Evolutionary conservation across 176 grass and related monocot species (phyloP), one percentile per base, ranked within the genome.

Genomic region (Panicum miliaceum): DNA sequence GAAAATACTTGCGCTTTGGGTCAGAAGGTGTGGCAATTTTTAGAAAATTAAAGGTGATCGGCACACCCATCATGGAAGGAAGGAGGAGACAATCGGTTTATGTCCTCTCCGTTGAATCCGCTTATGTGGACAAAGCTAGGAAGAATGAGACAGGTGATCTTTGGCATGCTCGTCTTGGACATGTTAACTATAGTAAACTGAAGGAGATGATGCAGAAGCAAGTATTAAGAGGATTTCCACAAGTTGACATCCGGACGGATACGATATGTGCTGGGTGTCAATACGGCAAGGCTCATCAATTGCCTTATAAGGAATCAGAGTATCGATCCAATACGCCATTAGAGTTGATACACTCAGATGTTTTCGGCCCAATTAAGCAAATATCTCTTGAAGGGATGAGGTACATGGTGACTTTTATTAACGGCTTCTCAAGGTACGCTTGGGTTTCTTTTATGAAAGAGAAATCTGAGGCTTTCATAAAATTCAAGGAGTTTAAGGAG

Each of bases 331-430:
- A 32, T 1, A 38, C 14, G 8, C 18, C 34, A 34, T 38, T 85
- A 2, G 87, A 90, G 67, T 34, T 89, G 5, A 37, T 82, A 29
- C 77, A 81, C 69, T 89, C 16, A 4, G 6, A 89, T 70, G 58
- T 82, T 2, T 89, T 42, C 29, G 38, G 22, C 13, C n/a, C 6
- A 77, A 6, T 26, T 0, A 62, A 77, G 38, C 54, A 43, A 29
- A 29, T 3, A 58, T 76, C 73, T 10, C 12, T 77, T 27, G 38
- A 20, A 18, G 37, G 54, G 1, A 62, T 46, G 38, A 62, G 57
- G n/a, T 76, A 76, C 20, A 76, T 59, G 20, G 36, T 77, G 5
- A 60, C 12, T 0, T 77, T 77, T 26, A 61, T 59, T 14, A 11
- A 76, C 35, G 73, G 59, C 7, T 76, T 76, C 52, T 76, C 20